These are phyloP conservation scores for Parachaetomium inaequale DNA, from an alignment of 495 filamentous ascomycete genomes.

Conservation along the genomic window DNA sequence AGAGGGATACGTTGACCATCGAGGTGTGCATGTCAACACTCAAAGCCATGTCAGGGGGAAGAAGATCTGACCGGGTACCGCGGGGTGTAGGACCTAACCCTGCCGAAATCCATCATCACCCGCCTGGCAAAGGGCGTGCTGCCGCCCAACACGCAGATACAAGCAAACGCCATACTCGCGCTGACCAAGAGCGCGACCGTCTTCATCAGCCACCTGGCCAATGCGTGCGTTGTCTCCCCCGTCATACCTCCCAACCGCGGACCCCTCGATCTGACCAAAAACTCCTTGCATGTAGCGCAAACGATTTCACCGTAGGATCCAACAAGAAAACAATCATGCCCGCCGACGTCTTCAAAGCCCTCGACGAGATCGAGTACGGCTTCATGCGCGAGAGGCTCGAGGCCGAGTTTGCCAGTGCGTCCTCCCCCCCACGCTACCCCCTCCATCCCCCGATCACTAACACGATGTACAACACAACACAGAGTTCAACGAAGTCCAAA, in stretches of 20 bases:
- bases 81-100: constrained; percentile 69
- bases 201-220: constrained; percentile 85
- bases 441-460: neutral
- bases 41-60: neutral
- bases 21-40: constrained; percentile 31
- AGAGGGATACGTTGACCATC: constrained; percentile 38
- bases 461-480: neutral
- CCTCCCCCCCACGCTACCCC: neutral
- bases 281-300: constrained; percentile 54
- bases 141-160: constrained; percentile 90
- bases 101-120: constrained; percentile 91
- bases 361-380: constrained; percentile 80
- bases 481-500: constrained; percentile 54
- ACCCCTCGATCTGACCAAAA: neutral
- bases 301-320: constrained; percentile 61
- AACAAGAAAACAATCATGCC: constrained; percentile 85
- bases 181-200: constrained; percentile 92
- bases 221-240: constrained; percentile 57
- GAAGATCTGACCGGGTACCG: neutral
- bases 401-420: constrained; percentile 59
- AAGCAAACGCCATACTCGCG: constrained; percentile 87
- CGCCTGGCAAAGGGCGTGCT: constrained; percentile 94
- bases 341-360: constrained; percentile 73
- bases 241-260: neutral
- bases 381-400: constrained; percentile 64